Evolutionary conservation across 2,329 filamentous ascomycete genomes (phyloP), one percentile per base, ranked within the genome.

Genomic region (Hawksworthiomyces lignivorus): DNA sequence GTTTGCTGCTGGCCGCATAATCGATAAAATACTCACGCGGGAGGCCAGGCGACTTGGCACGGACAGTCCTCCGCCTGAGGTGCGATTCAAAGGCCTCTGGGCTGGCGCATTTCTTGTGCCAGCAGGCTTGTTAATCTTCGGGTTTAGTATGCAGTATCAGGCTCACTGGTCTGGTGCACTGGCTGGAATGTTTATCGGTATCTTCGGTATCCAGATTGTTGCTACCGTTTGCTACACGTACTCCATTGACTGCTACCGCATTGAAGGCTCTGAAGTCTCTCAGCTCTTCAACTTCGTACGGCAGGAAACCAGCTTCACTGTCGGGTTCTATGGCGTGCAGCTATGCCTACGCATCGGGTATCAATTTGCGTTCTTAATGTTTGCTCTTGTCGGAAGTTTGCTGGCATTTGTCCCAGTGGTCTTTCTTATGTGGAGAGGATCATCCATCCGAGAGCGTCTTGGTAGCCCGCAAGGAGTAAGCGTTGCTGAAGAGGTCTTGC

Each of bases 151-250:
- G 9, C 51, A 57, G 39, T 56, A 58, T 38, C 45, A 51, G 12
- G 48, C 46, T 3, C 48, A 48, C 34, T 58, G 55, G 53, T 50
- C 56, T 31, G 52, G 46, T 7, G 51, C 51, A 18, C 50, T 60
- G 8, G 44, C 56, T 48, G 57, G 19, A 52, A 60, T 47, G 56
- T 57, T 36, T 52, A 51, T 29, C 50, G 56, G 48, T 52, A 55
- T 34, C 56, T 59, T 45, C 54, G 57, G 27, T 50, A 51, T 31
- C 56, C 58, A 36, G 57, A 56, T 24, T 49, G 56, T 26, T 52
- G 59, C 49, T 52, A 59, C 48, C 51, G 54, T 15, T 14, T 58
- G 24, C 17, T 46, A 48, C 31, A 46, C 43, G 4, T 48, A 46
- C 35, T 41, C 35, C 21, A 41, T 48, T 32, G 43, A 48, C 37